These are phyloP conservation scores for Glomus cerebriforme DNA, from an alignment of 192 early-diverging fungal species.

Conservation along the genomic window DNA sequence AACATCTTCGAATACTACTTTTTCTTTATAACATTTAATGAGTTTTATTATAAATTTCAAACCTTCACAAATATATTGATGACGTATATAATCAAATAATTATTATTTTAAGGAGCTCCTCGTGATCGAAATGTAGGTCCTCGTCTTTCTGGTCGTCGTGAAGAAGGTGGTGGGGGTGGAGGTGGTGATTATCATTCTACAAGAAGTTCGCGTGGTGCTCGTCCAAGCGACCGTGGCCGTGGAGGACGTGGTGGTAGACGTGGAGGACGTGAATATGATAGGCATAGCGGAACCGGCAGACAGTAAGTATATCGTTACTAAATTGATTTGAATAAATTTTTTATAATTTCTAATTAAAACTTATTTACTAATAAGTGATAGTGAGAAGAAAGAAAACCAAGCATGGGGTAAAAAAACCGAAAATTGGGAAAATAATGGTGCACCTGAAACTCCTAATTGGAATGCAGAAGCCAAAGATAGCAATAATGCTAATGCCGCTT, in stretches of 20 bases:
- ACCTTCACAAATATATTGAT: neutral
- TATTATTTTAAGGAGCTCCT: neutral
- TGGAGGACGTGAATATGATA: slow-evolving; percentile 80
- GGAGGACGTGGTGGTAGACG: slow-evolving; percentile 56
- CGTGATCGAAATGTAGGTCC: slow-evolving; percentile 31
- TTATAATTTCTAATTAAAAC: slow-evolving; percentile 3
- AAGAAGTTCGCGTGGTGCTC: slow-evolving; percentile 50
- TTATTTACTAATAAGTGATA: slow-evolving; percentile 57
- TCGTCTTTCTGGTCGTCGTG: slow-evolving; percentile 33
- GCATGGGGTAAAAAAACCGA: slow-evolving; percentile 78
- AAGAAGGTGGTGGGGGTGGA: slow-evolving; percentile 39
- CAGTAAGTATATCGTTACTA: slow-evolving; percentile 36
- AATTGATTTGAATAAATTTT: neutral
- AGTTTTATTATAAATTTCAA: neutral
- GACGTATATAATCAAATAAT: too few species aligned
- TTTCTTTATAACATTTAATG: neutral
- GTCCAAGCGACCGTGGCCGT: slow-evolving; percentile 47
- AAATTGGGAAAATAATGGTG: slow-evolving; percentile 50
- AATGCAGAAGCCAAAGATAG: neutral
- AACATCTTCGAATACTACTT: too few species aligned
- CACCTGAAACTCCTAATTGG: slow-evolving; percentile 36
- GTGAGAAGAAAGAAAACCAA: slow-evolving; percentile 90
- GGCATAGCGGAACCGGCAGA: slow-evolving; percentile 80
- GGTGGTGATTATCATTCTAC: slow-evolving; percentile 43
- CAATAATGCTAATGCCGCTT: neutral